Evolutionary conservation across 1,284 basidiomycete genomes (phyloP), one percentile per base, ranked within the genome.

Genomic region (Apiotrichum laibachii): DNA sequence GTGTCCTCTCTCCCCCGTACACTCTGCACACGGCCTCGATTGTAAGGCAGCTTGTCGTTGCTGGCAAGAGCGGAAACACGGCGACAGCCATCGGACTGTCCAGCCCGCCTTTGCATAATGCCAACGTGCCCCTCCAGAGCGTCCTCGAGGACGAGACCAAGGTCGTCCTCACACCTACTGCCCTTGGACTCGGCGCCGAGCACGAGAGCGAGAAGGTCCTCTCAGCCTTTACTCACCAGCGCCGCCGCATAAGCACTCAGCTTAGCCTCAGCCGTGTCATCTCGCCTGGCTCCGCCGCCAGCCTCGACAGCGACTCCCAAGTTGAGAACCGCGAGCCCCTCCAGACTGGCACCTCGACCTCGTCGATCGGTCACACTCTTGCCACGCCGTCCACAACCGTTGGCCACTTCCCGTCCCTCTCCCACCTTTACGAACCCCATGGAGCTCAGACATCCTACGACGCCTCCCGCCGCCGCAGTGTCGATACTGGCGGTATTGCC

Each of bases 401-500:
- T 4, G 13, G 39, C 4, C 46, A 57, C 31, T 57, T 53, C 33
- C 45, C 44, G 0, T 53, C 52, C 19, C 40, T 52, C 18, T 18
- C 35, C 1, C 39, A 53, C 21, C 18, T 53, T 13, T 53, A 57
- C 47, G 52, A 53, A n/a, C 49, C 49, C 6, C 9, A 15, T 5
- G 37, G 21, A n/a, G 35, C 15, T 12, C 40, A 44, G 15, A 5
- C 40, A 2, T 39, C n/a, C n/a, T 19, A 19, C 18, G 62, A 60
- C 18, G 53, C 53, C 8, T 40, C 55, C 0, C 44, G 85, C n/a
- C 75, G 90, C 58, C 81, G 88, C 50, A 90, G 88, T 72, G 89
- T 91, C 60, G 91, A 93, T 73, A 83, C 89, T 44, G 90, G 90
- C 31, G 90, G 90, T 43, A 82, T 93, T 57, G 85, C 86, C 57